Base-by-base conservation (phyloP, 163 green algal genomes). In the Scenedesmus sp. region DNA sequence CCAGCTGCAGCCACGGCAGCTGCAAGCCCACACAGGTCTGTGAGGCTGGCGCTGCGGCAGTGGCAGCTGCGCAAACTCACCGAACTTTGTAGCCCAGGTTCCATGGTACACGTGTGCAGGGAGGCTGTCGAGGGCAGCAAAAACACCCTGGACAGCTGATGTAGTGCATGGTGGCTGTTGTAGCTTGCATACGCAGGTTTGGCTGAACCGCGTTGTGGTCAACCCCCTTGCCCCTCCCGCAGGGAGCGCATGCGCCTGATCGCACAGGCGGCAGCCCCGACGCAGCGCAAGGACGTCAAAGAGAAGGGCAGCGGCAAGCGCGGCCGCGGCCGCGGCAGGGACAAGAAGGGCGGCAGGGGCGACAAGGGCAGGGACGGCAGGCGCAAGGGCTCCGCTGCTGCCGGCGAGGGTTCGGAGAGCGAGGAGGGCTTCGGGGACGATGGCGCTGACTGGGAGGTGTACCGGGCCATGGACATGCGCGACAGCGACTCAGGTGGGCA, bases 361-460 rank as follows among this genome's bases (percentile, higher is more conserved):
- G 56, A 72, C 22, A 91, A 89, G 65, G 43, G 46, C 59, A 12
- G 26, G 65, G 49, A 40, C 49, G 65, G 78, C 78, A 70, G 78
- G 16, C 43, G 81, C 33, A 56, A 33, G 40, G 33, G 49, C 1
- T 20, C 33, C 42, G 81, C 4, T 35, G 51, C 12, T 35, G 46
- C 16, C 18, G 61, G 35, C 1, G 56, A 68, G 24, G 61, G 49
- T 26, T 49, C 33, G 30, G 72, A 80, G 44, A 88, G 83, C 37
- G 87, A 92, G 81, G 93, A 95, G 59, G 85, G 83, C 5, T 95
- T 95, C 72, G 93, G 93, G 0, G 91, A 86, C n/a, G 88, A 94
- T 33, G 93, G 90, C 42, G 70, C 80, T 68, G 93, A 94, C 33
- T 95, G 93, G 93, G 86, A 95, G 78, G 91, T 95, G 35, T 95